Evolutionary conservation across 257 asterid genomes (phyloP).

Genomic region (Capsicum rhomboideum): DNA sequence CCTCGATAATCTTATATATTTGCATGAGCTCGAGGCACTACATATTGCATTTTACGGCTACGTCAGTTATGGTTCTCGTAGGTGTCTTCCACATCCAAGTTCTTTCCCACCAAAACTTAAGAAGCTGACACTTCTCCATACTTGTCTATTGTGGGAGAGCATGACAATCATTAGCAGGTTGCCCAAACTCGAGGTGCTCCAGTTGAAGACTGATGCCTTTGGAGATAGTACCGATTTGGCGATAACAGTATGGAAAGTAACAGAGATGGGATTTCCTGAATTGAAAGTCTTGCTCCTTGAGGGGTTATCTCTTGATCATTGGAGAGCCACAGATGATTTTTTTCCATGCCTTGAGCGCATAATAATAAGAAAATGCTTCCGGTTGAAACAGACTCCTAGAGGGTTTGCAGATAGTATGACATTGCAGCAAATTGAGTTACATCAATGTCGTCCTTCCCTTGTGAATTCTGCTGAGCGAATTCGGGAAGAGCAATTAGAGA

Average conservation of each 20-base stretch:
- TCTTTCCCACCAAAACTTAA: neutral
- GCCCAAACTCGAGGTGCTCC: neutral
- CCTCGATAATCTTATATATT: neutral
- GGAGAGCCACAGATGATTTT: neutral
- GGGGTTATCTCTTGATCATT: neutral
- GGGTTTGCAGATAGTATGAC: neutral
- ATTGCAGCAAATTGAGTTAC: neutral
- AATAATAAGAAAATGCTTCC: neutral
- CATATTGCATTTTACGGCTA: neutral
- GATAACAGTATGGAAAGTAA: neutral
- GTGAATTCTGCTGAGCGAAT: neutral
- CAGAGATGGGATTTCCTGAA: neutral
- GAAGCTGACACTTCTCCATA: neutral
- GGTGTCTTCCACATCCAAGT: neutral
- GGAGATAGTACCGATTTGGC: neutral
- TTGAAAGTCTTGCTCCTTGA: neutral
- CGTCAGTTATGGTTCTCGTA: neutral
- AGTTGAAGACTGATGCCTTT: neutral
- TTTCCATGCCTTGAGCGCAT: neutral
- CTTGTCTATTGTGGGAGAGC: neutral
- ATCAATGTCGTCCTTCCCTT: neutral
- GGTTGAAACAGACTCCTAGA: neutral
- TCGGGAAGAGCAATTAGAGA: neutral
- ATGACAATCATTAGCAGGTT: neutral
- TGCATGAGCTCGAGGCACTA: neutral